These are phyloP conservation scores for Cystobasidium ongulense DNA, from an alignment of 768 basidiomycete species.

Conservation along the genomic window DNA sequence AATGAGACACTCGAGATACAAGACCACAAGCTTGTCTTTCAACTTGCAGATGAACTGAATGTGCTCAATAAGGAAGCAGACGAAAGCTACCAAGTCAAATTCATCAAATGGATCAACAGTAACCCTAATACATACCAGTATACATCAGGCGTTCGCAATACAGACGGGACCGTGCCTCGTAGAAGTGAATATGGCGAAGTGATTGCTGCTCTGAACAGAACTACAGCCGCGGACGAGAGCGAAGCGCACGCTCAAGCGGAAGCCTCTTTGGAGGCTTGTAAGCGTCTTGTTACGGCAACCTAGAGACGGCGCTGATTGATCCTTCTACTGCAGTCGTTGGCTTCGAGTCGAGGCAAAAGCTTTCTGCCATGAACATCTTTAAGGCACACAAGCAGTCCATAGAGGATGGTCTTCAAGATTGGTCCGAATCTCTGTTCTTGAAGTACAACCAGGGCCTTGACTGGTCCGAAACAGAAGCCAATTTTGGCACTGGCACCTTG, in stretches of 20 bases:
- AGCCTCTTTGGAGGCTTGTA: constrained; percentile 29
- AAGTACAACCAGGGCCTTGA: neutral
- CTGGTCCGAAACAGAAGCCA: neutral
- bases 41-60: constrained; percentile 18
- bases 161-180: constrained; percentile 38
- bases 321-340: constrained; percentile 5
- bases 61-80: constrained; percentile 34
- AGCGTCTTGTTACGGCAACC: neutral
- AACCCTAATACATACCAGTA: constrained; percentile 36
- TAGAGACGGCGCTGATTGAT: neutral
- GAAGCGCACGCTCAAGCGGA: constrained; percentile 33
- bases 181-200: constrained; percentile 35
- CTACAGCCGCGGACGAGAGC: constrained; percentile 20
- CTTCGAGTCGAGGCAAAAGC: constrained; percentile 19
- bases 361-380: constrained; percentile 20
- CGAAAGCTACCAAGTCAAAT: constrained; percentile 37
- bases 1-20: neutral
- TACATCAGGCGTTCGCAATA: constrained; percentile 35
- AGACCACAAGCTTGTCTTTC: neutral
- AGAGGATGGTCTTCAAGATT: neutral
- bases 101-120: constrained; percentile 38
- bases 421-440: neutral
- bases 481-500: constrained; percentile 32
- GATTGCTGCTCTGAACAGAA: constrained; percentile 1
- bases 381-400: constrained; percentile 39